Evolutionary conservation across 2,329 filamentous ascomycete genomes (phyloP), one percentile per base, ranked within the genome.

Genomic region (Geosmithia morbida): DNA sequence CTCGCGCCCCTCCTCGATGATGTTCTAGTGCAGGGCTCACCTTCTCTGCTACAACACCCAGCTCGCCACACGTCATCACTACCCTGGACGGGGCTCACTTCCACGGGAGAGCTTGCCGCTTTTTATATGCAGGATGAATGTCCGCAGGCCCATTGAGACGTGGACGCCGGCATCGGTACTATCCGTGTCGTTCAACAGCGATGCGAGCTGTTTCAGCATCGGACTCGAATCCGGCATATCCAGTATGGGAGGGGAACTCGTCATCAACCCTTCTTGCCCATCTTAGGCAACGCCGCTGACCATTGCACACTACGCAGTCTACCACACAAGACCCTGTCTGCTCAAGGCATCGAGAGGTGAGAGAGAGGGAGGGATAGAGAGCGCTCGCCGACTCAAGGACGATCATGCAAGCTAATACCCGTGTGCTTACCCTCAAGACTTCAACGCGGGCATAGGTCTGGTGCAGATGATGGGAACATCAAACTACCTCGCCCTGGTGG

Each of bases 401-500:
- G 33, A 22, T 14, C 22, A 49, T 19, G 48, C 45, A 49, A 22
- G 48, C 45, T 41, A 40, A 20, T 11, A n/a, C 11, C 20, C 45
- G n/a, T n/a, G n/a, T n/a, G n/a, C n/a, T n/a, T n/a, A 20, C 13
- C 16, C 13, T 22, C 20, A 22, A 83, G 82, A 85, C 56, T 87
- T 88, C 67, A 85, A 85, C 60, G 86, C 83, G 17, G 87, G 88
- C 44, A 80, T 95, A 52, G 86, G 84, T 41, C 72, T 87, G 41
- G 85, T 83, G 22, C 83, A 88, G 62, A 92, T 95, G 85, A 81
- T 95, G 61, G 85, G 85, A 43, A 84, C 81, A 54, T 81, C 86
- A 47, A 89, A 90, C 66, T 94, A 89, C 61, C 72, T 96, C 37
- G 90, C 87, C 26, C 74, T 97, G 10, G 87, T 96, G 48, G 89